Conservation (phyloP, 345 rosid genomes). For the Turnera subulata region DNA sequence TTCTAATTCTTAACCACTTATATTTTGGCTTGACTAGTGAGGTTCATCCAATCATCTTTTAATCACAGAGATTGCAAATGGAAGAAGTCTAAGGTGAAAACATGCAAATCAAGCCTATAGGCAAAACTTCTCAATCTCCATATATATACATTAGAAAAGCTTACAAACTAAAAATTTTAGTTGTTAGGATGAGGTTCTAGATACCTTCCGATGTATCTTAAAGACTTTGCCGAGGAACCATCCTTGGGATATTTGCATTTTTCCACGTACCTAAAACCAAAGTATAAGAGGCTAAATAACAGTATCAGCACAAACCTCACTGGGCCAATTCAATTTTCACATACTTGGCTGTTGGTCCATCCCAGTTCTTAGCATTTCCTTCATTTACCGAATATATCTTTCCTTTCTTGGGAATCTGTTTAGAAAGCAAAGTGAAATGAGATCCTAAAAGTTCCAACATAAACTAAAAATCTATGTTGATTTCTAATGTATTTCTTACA, state of each 20-base stretch:
- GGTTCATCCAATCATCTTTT: too few relatives aligned
- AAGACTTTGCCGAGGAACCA: conserved; percentile 80
- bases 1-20: too few relatives aligned
- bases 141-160: too few relatives aligned
- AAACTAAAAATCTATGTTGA: too few relatives aligned
- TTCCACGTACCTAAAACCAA: conserved; percentile 64
- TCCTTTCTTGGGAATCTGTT: conserved; percentile 86
- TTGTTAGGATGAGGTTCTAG: conserved; percentile 1
- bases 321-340: too few relatives aligned
- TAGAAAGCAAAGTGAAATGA: background rate
- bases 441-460: too few relatives aligned
- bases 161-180: background rate
- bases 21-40: too few relatives aligned
- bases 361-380: conserved; percentile 98
- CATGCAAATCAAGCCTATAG: too few relatives aligned
- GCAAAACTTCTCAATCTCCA: too few relatives aligned
- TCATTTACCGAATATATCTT: conserved; percentile 96
- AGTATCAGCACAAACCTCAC: conserved; percentile 4
- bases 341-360: conserved; percentile 87
- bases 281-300: conserved; percentile 1
- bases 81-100: too few relatives aligned
- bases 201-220: conserved; percentile 96
- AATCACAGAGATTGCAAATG: too few relatives aligned
- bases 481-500: too few relatives aligned
- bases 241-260: conserved; percentile 93